Conservation (phyloP, 768 basidiomycete species). For the Lanmaoa pseudosensibilis region DNA sequence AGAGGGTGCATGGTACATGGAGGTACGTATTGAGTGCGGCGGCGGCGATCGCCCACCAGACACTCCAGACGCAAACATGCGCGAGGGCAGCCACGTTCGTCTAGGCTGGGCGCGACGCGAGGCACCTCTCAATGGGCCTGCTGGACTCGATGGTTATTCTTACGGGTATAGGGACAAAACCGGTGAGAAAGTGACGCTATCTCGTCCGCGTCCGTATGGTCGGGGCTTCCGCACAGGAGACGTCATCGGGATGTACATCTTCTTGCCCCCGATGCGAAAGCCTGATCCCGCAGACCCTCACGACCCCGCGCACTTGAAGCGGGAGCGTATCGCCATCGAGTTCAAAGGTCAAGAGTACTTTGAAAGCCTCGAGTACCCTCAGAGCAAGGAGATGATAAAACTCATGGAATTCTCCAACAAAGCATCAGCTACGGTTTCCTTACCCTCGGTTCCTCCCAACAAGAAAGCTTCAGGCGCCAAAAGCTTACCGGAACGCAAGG, state of each 20-base stretch:
- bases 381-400: constrained; percentile 87
- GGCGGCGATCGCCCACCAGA: constrained; percentile 55
- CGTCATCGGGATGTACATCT: constrained; percentile 92
- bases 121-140: constrained; percentile 90
- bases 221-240: constrained; percentile 75
- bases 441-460: constrained; percentile 51
- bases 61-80: constrained; percentile 44
- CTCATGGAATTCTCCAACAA: constrained; percentile 79
- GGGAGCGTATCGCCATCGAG: constrained; percentile 91
- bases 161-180: constrained; percentile 91
- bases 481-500: constrained; percentile 59
- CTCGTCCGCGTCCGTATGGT: constrained; percentile 79
- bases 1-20: constrained; percentile 93
- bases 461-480: constrained; percentile 74
- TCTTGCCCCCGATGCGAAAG: constrained; percentile 67
- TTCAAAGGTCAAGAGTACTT: constrained; percentile 98
- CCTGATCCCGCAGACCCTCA: constrained; percentile 61
- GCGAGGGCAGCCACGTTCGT: constrained; percentile 79
- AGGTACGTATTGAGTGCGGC: constrained; percentile 76
- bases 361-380: constrained; percentile 86
- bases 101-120: constrained; percentile 93
- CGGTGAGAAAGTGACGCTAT: constrained; percentile 87
- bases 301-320: constrained; percentile 80
- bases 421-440: constrained; percentile 50
- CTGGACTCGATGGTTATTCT: constrained; percentile 90